Base-by-base conservation (phyloP, 305 asterid species). In the Caryopteris hybrid region DNA sequence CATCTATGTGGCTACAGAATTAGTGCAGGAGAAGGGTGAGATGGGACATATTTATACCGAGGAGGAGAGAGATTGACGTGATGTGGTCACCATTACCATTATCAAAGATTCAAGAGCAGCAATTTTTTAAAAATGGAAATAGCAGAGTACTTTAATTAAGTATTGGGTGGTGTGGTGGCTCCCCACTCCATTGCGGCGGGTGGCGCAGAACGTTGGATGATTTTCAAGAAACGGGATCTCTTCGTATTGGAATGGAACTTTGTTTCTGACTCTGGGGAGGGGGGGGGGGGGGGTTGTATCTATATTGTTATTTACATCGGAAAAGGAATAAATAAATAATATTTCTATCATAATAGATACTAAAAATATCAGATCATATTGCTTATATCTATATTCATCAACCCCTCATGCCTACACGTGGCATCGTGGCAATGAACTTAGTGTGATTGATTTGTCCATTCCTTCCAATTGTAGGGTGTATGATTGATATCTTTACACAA, bases 141-240 rank as follows among this genome's bases (percentile, higher is more conserved):
- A 25, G 22, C 11, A 22, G 21, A 13, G 61, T 58, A 69, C 14
- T 31, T 34, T 34, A 29, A 10, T 3, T 23, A 23, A 33, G 39
- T 64, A 68, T 47, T 52, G 76, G 47, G 76, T 72, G 73, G 68
- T 69, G 70, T 53, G 81, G 56, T 62, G 72, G 34, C 62, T 56
- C 55, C 47, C 65, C 76, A 63, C 73, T 63, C 75, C 66, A 45
- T 70, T 79, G 71, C 81, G 81, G 79, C 81, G 76, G 79, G 57
- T 76, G 47, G 27, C 45, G 25, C 41, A 25, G 45, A 67, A 68
- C 69, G 76, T 80, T 71, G 80, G 79, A 54, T 75, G 70, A 61
- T 81, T 81, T 74, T 39, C 64, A 81, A 78, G 81, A 60, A 78
- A 78, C 71, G 72, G 76, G 71, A 23, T 64, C 55, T 16, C 47